Evolutionary conservation across 2,329 filamentous ascomycete species (phyloP), one percentile per base, ranked within the genome.

Genomic region (Sporothrix sp.): DNA sequence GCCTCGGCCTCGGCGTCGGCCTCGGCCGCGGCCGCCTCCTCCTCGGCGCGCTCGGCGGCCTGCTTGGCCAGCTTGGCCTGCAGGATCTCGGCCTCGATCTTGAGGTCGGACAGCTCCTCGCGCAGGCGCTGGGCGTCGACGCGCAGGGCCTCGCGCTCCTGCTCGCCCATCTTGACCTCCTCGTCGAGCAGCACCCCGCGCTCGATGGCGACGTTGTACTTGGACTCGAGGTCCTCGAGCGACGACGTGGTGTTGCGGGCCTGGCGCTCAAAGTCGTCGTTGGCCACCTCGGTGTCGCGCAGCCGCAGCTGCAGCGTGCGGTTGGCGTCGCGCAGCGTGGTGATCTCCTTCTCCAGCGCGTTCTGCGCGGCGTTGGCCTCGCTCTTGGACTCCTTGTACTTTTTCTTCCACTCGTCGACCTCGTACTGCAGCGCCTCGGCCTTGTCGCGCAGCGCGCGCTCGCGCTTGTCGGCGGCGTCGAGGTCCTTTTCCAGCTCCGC

Each of bases 331-430:
- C 93, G 85, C 60, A 98, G 75, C 8, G 79, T 84, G 7, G 93
- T 98, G 61, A 98, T 90, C 67, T 98, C 93, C 68, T 96, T 97
- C 68, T 98, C 90, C 48, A 98, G 76, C 4, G 75, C 73, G 62
- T 84, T 90, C 63, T 97, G 93, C 50, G 87, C 89, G 47, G 80
- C 71, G 65, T 85, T 91, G 37, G 87, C 85, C 69, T 98, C 93
- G 37, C 79, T 71, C 66, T 97, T 97, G 56, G 90, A 85, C 65
- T 97, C 89, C 66, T 89, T 95, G 75, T 94, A 94, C 75, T 97
- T 98, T 58, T 85, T 82, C 89, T 97, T 97, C 93, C 93, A 98
- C 69, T 98, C 93, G 52, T 97, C 89, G 1, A 93, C 90, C 66
- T 97, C 90, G 63, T 88, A 98, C 45, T 78, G 81, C 56, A 95